Percentiles rank a stretch among this genome's conserved stretches.
These are phyloP conservation scores for Voacanga thouarsii DNA, from an alignment of 257 asterid genomes.

Conservation along the genomic window DNA sequence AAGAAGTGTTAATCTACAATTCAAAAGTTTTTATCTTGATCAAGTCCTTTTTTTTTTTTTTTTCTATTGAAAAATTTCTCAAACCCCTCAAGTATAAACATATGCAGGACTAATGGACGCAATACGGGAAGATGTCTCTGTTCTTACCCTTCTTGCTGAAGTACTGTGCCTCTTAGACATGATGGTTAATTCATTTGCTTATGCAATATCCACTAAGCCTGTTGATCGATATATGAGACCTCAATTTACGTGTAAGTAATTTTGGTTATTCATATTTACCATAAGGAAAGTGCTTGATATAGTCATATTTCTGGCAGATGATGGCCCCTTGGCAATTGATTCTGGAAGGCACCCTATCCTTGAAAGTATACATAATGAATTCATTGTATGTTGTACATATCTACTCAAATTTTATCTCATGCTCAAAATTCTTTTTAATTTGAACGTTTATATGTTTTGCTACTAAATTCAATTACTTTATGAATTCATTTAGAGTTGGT, in stretches of 20 bases:
- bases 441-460: conserved; percentile 10
- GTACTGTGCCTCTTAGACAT: conserved; percentile 94
- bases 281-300: conserved; percentile 23
- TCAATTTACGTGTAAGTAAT: conserved; percentile 68
- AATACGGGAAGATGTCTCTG: conserved; percentile 77
- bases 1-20: background rate
- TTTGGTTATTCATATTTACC: conserved; percentile 14
- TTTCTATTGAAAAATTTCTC: background rate
- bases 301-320: conserved; percentile 44
- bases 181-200: conserved; percentile 96
- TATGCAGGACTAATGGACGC: conserved; percentile 79
- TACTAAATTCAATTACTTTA: conserved; percentile 4
- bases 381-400: conserved; percentile 48
- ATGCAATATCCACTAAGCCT: conserved; percentile 83
- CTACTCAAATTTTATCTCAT: conserved; percentile 12
- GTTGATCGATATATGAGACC: conserved; percentile 91
- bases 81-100: conserved; percentile 26
- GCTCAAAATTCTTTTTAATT: background rate
- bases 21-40: background rate
- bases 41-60: background rate
- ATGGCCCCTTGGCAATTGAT: conserved; percentile 97
- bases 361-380: conserved; percentile 77
- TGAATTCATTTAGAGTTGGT: conserved; percentile 20
- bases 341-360: conserved; percentile 93
- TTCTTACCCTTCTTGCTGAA: conserved; percentile 87